Evolutionary conservation across 208 protist species (phyloP).

Genomic region (Acanthamoeba polyphaga): DNA sequence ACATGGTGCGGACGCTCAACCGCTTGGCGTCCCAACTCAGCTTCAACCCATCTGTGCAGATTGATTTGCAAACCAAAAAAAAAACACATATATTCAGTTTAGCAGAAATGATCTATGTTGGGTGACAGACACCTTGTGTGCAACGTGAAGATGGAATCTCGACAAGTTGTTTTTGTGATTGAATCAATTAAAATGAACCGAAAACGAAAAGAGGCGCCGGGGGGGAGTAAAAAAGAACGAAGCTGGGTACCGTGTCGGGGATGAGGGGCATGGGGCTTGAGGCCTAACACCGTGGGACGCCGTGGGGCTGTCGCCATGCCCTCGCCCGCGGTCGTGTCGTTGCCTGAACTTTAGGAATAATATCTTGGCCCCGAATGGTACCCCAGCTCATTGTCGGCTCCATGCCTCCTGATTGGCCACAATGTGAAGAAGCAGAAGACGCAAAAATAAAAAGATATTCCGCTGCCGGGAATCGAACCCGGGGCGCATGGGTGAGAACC

Average conservation of each 20-base stretch:
- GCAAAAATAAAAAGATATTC: constrained; percentile 48
- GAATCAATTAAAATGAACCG: not conserved
- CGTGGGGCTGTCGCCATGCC: not conserved
- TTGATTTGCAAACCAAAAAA: not conserved
- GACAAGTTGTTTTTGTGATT: not conserved
- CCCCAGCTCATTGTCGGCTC: too few species aligned
- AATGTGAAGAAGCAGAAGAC: too few species aligned
- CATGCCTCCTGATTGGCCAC: too few species aligned
- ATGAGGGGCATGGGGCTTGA: not conserved
- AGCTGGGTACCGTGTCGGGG: not conserved
- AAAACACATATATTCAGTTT: not conserved
- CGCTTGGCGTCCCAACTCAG: not conserved
- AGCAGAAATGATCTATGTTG: not conserved
- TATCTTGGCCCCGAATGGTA: too few species aligned
- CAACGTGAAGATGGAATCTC: too few species aligned
- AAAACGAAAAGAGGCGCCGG: too few species aligned
- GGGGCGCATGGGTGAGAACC: constrained; percentile 75
- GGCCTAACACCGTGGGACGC: not conserved
- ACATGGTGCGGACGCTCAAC: constrained; percentile 11
- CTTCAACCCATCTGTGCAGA: not conserved
- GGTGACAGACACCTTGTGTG: too few species aligned
- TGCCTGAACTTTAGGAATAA: too few species aligned
- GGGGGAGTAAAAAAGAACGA: not conserved
- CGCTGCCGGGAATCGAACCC: constrained; percentile 75
- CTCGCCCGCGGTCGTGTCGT: too few species aligned